These are phyloP conservation scores for Termitomyces titanicus DNA, from an alignment of 768 basidiomycete species.

Conservation along the genomic window DNA sequence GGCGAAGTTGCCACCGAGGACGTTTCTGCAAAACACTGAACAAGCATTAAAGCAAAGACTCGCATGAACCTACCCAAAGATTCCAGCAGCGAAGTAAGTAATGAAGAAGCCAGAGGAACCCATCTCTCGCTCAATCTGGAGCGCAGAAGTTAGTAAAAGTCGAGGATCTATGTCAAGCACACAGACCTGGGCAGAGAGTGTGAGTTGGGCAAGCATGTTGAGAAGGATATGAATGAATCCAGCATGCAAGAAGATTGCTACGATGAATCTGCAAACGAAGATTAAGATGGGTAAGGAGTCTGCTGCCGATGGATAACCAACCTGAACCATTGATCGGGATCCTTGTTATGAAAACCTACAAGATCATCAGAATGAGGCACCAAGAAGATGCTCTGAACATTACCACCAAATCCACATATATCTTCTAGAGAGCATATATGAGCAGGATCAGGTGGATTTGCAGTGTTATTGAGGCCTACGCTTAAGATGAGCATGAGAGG, in stretches of 20 bases:
- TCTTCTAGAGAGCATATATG: conserved; percentile 71
- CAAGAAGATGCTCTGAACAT: conserved; percentile 24
- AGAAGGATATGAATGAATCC: conserved; percentile 90
- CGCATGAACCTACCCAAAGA: conserved; percentile 66
- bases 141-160: background rate
- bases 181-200: conserved; percentile 70
- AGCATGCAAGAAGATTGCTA: conserved; percentile 89
- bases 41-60: background rate
- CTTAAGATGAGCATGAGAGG: background rate
- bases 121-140: conserved; percentile 86
- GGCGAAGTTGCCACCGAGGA: conserved; percentile 91
- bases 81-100: conserved; percentile 86
- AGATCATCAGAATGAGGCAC: background rate
- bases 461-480: conserved; percentile 78
- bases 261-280: conserved; percentile 61
- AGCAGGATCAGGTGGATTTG: conserved; percentile 68
- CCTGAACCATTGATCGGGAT: conserved; percentile 49
- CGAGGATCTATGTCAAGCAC: background rate
- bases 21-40: conserved; percentile 47
- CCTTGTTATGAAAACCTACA: conserved; percentile 35
- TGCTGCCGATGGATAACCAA: conserved; percentile 15
- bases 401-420: conserved; percentile 87
- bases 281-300: background rate
- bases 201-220: conserved; percentile 87
- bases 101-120: conserved; percentile 82